Base-by-base conservation (phyloP, 192 early-diverging fungal genomes). In the Backusella psychrophila region DNA sequence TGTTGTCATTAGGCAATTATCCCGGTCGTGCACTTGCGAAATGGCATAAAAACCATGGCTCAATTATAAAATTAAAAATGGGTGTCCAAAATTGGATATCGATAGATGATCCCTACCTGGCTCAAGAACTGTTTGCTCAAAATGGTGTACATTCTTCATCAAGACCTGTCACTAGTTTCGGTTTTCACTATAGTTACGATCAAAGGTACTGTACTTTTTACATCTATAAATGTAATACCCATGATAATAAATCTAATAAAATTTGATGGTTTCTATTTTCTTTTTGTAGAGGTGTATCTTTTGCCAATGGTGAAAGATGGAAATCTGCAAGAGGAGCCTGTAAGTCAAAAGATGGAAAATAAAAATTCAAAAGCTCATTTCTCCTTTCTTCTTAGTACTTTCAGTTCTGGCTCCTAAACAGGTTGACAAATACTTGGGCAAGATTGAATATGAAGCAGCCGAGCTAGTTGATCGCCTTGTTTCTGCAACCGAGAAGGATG, bases 61-160 rank as follows among this genome's bases (percentile, higher is more conserved):
- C 71, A 33, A 72, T 72, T 72, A 14, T 72, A 17, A 26, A 53
- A 52, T 7, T 72, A 34, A 52, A 72, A 14, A 52, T 72, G 41
- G 71, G 71, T n/a, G 29, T 52, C 19, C 71, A 72, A 49, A 31
- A 72, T 29, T 72, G 71, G 71, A 44, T 72, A 31, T 52, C 46
- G 17, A 31, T 72, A 33, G 46, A 44, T 35, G 46, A 72, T 56
- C 71, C 71, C 15, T n/a, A 49, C 1, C 15, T 72, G 0, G 71
- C 71, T 46, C 71, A 72, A 34, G 71, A 72, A 9, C 2, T 72
- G 6, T 52, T 72, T 49, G 49, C 33, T 29, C 29, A 31, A 19
- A 23, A 72, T 9, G 71, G 44, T 31, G 33, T 31, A 8, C 14
- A 46, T 31, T 33, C 71, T 8, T 53, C 49, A 1, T 42, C 19